Conservation (phyloP, 2,329 filamentous ascomycete genomes). For the Tolypocladium pustulatum region DNA sequence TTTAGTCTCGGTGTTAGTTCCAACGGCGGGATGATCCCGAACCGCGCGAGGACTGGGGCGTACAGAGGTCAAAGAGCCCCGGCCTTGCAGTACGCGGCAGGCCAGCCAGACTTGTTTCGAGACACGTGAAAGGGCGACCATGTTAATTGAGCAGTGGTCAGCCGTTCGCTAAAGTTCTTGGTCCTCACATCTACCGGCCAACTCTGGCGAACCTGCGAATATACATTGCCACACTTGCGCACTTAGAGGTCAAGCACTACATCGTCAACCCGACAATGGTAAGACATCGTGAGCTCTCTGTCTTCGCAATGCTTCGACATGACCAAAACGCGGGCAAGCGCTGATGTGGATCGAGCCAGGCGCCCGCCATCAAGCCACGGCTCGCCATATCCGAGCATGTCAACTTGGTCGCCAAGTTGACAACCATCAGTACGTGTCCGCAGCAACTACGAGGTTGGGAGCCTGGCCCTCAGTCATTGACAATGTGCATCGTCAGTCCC, state of each 20-base stretch:
- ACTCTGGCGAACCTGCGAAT: neutral
- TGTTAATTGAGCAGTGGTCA: neutral
- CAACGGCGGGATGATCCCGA: neutral
- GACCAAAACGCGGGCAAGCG: neutral
- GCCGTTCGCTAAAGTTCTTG: neutral
- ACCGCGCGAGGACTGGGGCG: neutral
- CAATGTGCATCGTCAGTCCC: constrained; percentile 3
- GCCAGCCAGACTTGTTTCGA: neutral
- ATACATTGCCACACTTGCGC: too few species aligned
- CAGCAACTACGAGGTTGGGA: neutral
- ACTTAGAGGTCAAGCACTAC: neutral
- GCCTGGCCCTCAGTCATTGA: neutral
- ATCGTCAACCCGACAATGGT: too few species aligned
- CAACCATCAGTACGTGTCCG: constrained; percentile 7
- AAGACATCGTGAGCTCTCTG: neutral
- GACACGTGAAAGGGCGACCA: neutral
- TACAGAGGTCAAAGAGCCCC: neutral
- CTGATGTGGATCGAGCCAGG: neutral
- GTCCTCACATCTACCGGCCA: neutral
- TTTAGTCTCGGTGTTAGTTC: neutral
- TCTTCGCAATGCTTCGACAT: neutral
- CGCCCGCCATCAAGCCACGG: constrained; percentile 7
- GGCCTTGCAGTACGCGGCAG: neutral
- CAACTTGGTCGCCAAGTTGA: constrained; percentile 4
- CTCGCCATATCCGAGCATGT: constrained; percentile 10